Conservation (phyloP, 2,329 filamentous ascomycete species). For the Fusarium veterinarium region DNA sequence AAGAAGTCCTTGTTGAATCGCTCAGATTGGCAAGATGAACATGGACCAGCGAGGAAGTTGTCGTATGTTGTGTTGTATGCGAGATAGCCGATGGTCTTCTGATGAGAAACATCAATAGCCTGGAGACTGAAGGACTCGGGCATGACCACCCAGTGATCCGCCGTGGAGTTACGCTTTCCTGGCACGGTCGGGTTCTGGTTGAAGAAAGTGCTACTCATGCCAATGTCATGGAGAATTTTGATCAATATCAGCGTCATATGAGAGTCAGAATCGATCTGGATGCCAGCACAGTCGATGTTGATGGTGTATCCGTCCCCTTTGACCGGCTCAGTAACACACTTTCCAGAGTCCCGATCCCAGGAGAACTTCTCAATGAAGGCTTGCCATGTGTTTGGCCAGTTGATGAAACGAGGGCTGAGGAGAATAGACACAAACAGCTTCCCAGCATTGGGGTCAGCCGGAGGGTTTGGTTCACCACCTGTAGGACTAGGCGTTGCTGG, state of each 20-base stretch:
- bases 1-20: slow-evolving; percentile 54
- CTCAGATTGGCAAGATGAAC: slow-evolving; percentile 50
- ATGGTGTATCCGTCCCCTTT: slow-evolving; percentile 53
- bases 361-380: slow-evolving; percentile 54
- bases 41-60: slow-evolving; percentile 51
- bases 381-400: slow-evolving; percentile 54
- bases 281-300: slow-evolving; percentile 52
- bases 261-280: slow-evolving; percentile 53
- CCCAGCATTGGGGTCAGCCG: slow-evolving; percentile 44
- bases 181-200: slow-evolving; percentile 55
- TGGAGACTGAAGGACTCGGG: slow-evolving; percentile 52
- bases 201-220: slow-evolving; percentile 54
- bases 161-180: slow-evolving; percentile 44
- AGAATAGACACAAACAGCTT: slow-evolving; percentile 48
- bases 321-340: slow-evolving; percentile 49
- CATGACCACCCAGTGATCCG: slow-evolving; percentile 54
- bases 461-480: slow-evolving; percentile 47
- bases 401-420: slow-evolving; percentile 54
- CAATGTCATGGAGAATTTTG: slow-evolving; percentile 53
- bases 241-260: slow-evolving; percentile 55
- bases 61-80: slow-evolving; percentile 54
- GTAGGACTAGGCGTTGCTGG: slow-evolving; percentile 43
- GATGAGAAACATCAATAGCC: slow-evolving; percentile 49
- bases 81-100: slow-evolving; percentile 50
- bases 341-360: slow-evolving; percentile 53